These are phyloP conservation scores for Dacryopinax primogenitus DNA, from an alignment of 768 basidiomycete genomes.

Conservation along the genomic window DNA sequence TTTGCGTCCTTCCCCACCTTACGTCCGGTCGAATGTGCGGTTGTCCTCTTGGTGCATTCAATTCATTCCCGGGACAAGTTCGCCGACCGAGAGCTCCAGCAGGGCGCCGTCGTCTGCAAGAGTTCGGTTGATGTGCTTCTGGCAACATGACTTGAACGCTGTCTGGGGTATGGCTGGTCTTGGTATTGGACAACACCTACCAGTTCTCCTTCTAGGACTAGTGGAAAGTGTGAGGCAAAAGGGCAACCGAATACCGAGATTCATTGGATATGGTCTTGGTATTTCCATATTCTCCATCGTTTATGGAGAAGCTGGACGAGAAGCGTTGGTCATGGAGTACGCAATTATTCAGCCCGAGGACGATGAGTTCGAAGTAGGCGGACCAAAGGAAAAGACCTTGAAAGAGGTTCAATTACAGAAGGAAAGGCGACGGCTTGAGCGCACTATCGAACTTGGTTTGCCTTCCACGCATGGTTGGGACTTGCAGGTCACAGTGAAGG, in stretches of 20 bases:
- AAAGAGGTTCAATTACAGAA: conserved; percentile 52
- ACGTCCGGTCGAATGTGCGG: conserved; percentile 75
- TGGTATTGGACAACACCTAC: conserved; percentile 62
- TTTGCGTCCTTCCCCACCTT: conserved; percentile 80
- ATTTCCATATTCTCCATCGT: conserved; percentile 65
- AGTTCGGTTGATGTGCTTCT: conserved; percentile 78
- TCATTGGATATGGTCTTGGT: conserved; percentile 67
- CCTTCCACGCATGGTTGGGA: conserved; percentile 76
- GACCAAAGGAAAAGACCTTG: conserved; percentile 31
- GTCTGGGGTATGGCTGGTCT: conserved; percentile 68
- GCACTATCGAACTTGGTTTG: conserved; percentile 70
- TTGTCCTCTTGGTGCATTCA: conserved; percentile 93
- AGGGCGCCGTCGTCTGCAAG: conserved; percentile 28
- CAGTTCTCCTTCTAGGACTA: conserved; percentile 70
- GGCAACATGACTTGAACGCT: conserved; percentile 86
- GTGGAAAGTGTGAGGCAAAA: conserved; percentile 70
- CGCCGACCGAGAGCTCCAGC: conserved; percentile 17
- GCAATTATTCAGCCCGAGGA: conserved; percentile 53
- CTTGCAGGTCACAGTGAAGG: conserved; percentile 61
- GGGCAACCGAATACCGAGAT: conserved; percentile 57
- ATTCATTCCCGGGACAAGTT: conserved; percentile 33
- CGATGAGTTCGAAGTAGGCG: conserved; percentile 39
- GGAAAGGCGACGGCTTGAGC: conserved; percentile 55
- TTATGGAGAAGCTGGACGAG: conserved; percentile 38
- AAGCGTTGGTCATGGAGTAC: conserved; percentile 73